Evolutionary conservation across 352 stramenopile species (phyloP), one percentile per base, ranked within the genome.

Genomic region (Phytophthora meadii): DNA sequence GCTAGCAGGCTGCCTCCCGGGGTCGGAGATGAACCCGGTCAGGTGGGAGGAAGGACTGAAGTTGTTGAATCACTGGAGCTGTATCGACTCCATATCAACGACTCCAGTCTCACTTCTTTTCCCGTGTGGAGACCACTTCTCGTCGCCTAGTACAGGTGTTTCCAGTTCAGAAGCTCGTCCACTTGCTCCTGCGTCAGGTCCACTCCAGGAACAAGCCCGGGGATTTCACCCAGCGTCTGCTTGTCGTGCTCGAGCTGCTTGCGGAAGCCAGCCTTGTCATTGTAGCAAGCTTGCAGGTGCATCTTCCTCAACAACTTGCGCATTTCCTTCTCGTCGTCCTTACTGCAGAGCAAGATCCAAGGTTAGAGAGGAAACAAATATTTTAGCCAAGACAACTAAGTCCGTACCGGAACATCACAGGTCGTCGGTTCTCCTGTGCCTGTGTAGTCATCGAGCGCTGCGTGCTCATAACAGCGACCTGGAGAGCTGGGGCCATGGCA

Each of bases 281-380:
- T 68, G 55, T 74, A 72, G 57, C 91, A 85, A 4, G 84, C 74
- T 64, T 94, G 84, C 4, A 71, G 65, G 72, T 94, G 89, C 58
- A 94, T 45, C 81, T 93, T 94, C 70, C 87, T 74, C 48, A 94
- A 69, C 42, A 94, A 59, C 74, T 89, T 90, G 70, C 87, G 87
- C 27, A 94, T 84, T 34, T 88, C 66, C 74, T 88, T 91, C 72
- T 94, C 84, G 59, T 94, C 87, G 56, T 91, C 76, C 75, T 94
- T 93, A 70, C 87, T 94, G 58, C 17, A 42, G 6, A 30, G 3
- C 4, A 46, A 30, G 11, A 42, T 25, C 17, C 8, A 30, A 40
- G 14, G 40, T 73, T 59, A 70, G 59, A 40, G 5, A 47, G 8
- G 40, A 32, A 14, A 10, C 11, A 0, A 14, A 14, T 14, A 14